Percentiles rank a stretch among this genome's conserved stretches.
These are phyloP conservation scores for Arthrinium phaeospermum DNA, from an alignment of 2,329 filamentous ascomycete genomes.

Conservation along the genomic window DNA sequence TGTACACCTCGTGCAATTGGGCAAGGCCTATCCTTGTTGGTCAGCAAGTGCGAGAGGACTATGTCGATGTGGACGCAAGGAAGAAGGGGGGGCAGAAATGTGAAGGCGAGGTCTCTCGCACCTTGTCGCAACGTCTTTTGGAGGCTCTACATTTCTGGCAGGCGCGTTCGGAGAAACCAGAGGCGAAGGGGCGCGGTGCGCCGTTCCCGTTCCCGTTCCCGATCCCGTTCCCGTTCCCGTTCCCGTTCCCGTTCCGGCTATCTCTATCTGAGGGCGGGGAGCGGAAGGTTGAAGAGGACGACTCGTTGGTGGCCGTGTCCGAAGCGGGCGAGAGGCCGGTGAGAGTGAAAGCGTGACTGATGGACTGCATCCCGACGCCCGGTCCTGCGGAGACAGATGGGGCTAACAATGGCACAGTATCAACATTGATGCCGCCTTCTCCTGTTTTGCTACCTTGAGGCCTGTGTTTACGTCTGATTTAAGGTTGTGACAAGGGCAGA, in stretches of 20 bases:
- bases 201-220: not conserved
- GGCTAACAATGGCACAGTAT: not conserved
- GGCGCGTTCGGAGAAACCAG: conserved; percentile 33
- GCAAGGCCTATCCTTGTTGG: conserved; percentile 27
- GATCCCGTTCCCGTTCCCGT: too few species aligned
- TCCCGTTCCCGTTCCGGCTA: not conserved
- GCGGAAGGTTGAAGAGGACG: not conserved
- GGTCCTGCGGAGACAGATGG: not conserved
- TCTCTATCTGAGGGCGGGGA: conserved; percentile 17
- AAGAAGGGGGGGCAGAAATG: not conserved
- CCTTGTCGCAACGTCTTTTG: conserved; percentile 42
- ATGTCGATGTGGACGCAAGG: not conserved
- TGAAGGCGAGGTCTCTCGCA: not conserved
- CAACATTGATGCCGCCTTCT: not conserved
- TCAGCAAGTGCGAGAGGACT: not conserved
- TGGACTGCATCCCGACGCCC: not conserved
- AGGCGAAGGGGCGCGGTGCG: not conserved
- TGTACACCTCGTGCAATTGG: conserved; percentile 39
- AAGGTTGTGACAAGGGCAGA: conserved; percentile 10
- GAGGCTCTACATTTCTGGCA: conserved; percentile 42
- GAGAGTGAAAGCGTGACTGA: conserved; percentile 7
- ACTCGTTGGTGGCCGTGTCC: conserved; percentile 17
- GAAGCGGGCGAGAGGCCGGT: conserved; percentile 24
- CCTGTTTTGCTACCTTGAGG: not conserved
- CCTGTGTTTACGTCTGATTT: not conserved